Evolutionary conservation across 2,329 filamentous ascomycete species (phyloP).

Genomic region (Botrytis galanthina): DNA sequence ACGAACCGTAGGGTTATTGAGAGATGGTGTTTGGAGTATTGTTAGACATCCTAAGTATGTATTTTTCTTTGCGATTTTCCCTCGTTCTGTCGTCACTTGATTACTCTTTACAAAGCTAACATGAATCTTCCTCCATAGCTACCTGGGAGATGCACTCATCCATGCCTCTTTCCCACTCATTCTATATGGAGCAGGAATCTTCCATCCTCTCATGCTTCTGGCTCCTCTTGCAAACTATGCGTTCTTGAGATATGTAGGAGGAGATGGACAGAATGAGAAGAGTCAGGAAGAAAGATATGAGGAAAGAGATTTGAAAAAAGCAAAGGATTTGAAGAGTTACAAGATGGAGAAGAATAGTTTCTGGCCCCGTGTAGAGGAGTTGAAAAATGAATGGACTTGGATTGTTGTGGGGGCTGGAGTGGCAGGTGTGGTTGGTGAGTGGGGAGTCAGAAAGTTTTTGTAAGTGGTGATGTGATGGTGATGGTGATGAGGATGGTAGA

Average conservation of each 20-base stretch:
- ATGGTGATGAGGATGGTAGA: background rate
- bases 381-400: slow-evolving; percentile 21
- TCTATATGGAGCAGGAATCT: slow-evolving; percentile 22
- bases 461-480: background rate
- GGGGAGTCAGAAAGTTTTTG: background rate
- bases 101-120: background rate
- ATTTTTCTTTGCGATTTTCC: background rate
- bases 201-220: slow-evolving; percentile 23
- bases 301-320: slow-evolving; percentile 9
- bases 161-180: slow-evolving; percentile 24
- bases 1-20: background rate
- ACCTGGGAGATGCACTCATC: slow-evolving; percentile 25
- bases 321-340: slow-evolving; percentile 15
- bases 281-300: slow-evolving; percentile 22
- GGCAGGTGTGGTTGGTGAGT: slow-evolving; percentile 16
- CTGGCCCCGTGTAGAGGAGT: slow-evolving; percentile 20
- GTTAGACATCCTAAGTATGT: slow-evolving; percentile 26
- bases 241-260: slow-evolving; percentile 21
- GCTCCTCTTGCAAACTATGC: slow-evolving; percentile 22
- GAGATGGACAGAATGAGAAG: slow-evolving; percentile 21
- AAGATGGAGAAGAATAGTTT: slow-evolving; percentile 23
- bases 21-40: slow-evolving; percentile 24
- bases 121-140: background rate
- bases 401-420: slow-evolving; percentile 13
- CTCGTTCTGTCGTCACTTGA: background rate